These are phyloP conservation scores for Lachnellula cervina DNA, from an alignment of 2,329 filamentous ascomycete species.

Conservation along the genomic window DNA sequence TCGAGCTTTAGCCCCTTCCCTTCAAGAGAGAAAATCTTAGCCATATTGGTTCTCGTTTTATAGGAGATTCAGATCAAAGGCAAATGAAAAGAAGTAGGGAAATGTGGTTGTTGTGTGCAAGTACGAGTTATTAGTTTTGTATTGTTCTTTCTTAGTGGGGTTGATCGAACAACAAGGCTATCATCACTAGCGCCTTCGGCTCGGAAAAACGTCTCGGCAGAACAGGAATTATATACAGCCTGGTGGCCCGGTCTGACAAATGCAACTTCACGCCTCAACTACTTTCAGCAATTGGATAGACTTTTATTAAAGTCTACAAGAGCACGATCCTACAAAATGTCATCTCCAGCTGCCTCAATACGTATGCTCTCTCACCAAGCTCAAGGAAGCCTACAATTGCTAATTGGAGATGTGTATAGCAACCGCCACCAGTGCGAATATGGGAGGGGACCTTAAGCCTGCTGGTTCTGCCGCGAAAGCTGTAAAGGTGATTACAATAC, in stretches of 20 bases:
- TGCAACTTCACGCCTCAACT: background rate
- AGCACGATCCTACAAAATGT: constrained; percentile 23
- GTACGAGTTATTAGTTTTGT: background rate
- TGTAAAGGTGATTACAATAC: constrained; percentile 22
- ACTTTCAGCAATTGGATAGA: constrained; percentile 9
- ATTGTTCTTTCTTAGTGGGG: constrained; percentile 11
- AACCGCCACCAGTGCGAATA: constrained; percentile 25
- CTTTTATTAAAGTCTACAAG: constrained; percentile 18
- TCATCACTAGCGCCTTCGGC: background rate
- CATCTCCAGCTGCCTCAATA: constrained; percentile 24
- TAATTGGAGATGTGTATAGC: constrained; percentile 19
- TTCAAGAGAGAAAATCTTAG: constrained; percentile 82
- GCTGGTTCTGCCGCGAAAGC: constrained; percentile 19
- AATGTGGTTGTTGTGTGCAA: background rate
- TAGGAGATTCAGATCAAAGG: background rate
- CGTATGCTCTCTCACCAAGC: constrained; percentile 17
- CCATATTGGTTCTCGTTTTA: constrained; percentile 36
- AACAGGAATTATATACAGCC: constrained; percentile 12
- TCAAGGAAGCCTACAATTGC: background rate
- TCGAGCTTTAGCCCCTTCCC: constrained; percentile 91
- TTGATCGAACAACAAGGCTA: background rate
- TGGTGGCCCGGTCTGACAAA: constrained; percentile 12
- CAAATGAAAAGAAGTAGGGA: background rate
- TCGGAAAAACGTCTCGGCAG: background rate
- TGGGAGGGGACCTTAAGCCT: constrained; percentile 25